Conservation (phyloP, 1,284 basidiomycete genomes). For the Trametes versicolor region DNA sequence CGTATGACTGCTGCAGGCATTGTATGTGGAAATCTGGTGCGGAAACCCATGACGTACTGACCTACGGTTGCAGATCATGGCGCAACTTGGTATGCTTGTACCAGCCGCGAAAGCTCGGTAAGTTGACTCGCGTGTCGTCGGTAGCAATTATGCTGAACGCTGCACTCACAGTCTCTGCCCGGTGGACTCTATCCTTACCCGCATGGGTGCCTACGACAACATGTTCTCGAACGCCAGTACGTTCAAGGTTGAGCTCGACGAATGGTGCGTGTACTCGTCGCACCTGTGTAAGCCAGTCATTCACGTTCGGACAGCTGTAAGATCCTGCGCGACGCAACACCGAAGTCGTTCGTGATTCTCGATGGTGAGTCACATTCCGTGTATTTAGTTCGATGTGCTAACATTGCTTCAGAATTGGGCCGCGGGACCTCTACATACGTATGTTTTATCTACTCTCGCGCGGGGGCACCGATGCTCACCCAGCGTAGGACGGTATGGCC, state of each 20-base stretch:
- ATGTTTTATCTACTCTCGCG: slow-evolving; percentile 47
- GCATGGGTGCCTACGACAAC: slow-evolving; percentile 99
- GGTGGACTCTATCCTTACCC: slow-evolving; percentile 93
- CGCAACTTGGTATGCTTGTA: slow-evolving; percentile 97
- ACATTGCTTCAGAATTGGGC: slow-evolving; percentile 75
- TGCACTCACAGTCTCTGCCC: slow-evolving; percentile 77
- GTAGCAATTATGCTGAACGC: slow-evolving; percentile 18
- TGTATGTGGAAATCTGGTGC: slow-evolving; percentile 49
- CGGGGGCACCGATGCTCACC: slow-evolving; percentile 23
- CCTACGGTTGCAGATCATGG: slow-evolving; percentile 77
- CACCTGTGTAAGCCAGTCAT: background rate
- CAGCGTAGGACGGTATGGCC: slow-evolving; percentile 89
- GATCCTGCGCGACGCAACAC: slow-evolving; percentile 91
- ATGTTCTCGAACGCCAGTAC: slow-evolving; percentile 97
- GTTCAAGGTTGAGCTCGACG: slow-evolving; percentile 97
- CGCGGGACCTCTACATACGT: slow-evolving; percentile 89
- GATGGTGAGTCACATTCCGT: slow-evolving; percentile 67
- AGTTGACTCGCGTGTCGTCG: background rate
- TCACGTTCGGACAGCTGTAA: slow-evolving; percentile 69
- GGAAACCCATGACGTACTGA: background rate
- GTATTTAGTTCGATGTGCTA: background rate
- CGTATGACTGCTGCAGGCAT: slow-evolving; percentile 97
- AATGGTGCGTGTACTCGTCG: slow-evolving; percentile 67
- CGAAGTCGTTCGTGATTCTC: slow-evolving; percentile 92
- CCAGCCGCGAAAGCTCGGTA: slow-evolving; percentile 87